Base-by-base conservation (phyloP, 768 basidiomycete species). In the Phylloporus scabripes region DNA sequence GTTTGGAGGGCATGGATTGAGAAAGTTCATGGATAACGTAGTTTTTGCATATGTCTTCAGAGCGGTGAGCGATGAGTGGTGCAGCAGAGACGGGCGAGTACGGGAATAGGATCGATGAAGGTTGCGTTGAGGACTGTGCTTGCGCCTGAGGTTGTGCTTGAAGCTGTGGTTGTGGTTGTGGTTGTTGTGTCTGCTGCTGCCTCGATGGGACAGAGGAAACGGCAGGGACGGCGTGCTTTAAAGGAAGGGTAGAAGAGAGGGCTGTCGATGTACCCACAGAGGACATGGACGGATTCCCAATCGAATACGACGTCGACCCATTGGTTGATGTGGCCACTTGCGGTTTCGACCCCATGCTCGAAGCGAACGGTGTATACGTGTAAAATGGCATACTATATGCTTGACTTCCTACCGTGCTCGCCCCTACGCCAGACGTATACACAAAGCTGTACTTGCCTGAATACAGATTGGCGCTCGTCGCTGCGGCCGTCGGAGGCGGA, bases 1-100 rank as follows among this genome's bases (percentile, higher is more conserved):
- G 83, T 50, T 80, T 65, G 1, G 67, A 65, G 5, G 70, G 70
- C 20, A 74, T 67, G 1, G 66, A 61, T 52, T 85, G 80, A 2
- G 68, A 71, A 3, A 65, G 43, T 55, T 87, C 85, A 58, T 89
- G 83, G 2, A 90, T 67, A 3, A 91, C 66, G 56, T 89, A 90
- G 58, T 83, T 87, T 60, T 79, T 85, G 6, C 77, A 67, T 1
- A 81, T 75, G 9, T 71, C 79, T 58, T 82, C 79, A 7, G 58
- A 72, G 44, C 71, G 70, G 42, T 65, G 59, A 8, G 65, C 54
- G n/a, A 60, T 50, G 18, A 56, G 37, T 21, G 59, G 52, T 8
- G 46, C 7, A 20, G 57, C 12, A 14, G 57, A 48, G 26, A 40
- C 21, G 23, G 53, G 44, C 9, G 52, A 20, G 31, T 57, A 52